phyloP scores from a whole-genome alignment of 2,329 filamentous ascomycete species.

The Macrophomina tecta region DNA sequence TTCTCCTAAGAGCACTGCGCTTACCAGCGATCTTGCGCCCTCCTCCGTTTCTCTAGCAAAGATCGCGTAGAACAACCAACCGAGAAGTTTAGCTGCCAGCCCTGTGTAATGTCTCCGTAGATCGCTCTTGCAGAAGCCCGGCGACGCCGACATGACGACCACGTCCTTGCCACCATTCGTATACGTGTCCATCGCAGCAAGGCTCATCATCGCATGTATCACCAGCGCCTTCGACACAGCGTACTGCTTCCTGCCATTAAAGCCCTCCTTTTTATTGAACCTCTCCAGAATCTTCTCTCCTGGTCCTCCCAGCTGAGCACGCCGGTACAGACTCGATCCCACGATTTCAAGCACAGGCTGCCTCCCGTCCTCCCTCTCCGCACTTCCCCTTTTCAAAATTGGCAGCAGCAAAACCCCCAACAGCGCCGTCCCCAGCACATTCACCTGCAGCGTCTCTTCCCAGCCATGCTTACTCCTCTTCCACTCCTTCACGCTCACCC shows the following conservation, averaged over 20 bases:
- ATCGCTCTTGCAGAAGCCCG: conserved; percentile 31
- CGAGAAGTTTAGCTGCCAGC: conserved; percentile 32
- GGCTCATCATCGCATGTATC: conserved; percentile 10
- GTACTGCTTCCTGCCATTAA: conserved; percentile 16
- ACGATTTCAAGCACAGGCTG: conserved; percentile 29
- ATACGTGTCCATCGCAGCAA: conserved; percentile 10
- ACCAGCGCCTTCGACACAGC: conserved; percentile 10
- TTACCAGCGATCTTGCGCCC: conserved; percentile 49
- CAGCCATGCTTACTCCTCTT: conserved; percentile 31
- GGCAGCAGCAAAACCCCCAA: conserved; percentile 41
- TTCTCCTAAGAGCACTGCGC: conserved; percentile 43
- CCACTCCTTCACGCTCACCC: conserved; percentile 37
- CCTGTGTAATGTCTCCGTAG: conserved; percentile 31
- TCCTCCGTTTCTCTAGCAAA: conserved; percentile 48
- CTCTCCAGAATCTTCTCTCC: conserved; percentile 4
- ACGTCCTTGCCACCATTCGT: conserved; percentile 24
- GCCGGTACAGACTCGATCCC: conserved; percentile 27
- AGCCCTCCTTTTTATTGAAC: not conserved
- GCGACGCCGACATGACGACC: conserved; percentile 30
- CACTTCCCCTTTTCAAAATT: conserved; percentile 32
- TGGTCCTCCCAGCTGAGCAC: conserved; percentile 9
- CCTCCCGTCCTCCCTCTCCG: not conserved
- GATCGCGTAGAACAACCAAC: conserved; percentile 33
- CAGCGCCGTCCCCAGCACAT: conserved; percentile 48
- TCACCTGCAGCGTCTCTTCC: conserved; percentile 47